A percentile compares a stretch with the other conserved stretches of the same genome.
Evolutionary conservation across 257 asterid genomes (phyloP).

Genomic region (Solanum clarkiae): DNA sequence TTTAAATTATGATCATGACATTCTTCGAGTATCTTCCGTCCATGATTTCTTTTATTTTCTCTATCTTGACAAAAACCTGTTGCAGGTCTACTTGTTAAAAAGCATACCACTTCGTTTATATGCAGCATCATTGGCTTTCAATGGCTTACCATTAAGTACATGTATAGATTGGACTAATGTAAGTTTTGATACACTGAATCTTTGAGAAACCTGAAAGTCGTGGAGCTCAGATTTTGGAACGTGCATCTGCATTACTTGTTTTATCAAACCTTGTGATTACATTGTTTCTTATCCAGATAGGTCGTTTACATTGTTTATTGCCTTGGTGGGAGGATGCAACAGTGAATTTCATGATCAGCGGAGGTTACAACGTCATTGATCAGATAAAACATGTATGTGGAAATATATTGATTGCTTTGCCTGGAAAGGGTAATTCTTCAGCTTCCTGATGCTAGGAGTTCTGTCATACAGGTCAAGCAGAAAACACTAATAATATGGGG

Average conservation of each 20-base stretch:
- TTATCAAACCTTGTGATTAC: background rate
- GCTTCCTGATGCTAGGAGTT: background rate
- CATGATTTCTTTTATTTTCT: background rate
- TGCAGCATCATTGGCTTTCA: slow-evolving; percentile 50
- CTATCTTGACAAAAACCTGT: background rate
- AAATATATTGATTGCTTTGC: background rate
- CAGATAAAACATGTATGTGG: slow-evolving; percentile 38
- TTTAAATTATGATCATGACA: background rate
- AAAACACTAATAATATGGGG: slow-evolving; percentile 84
- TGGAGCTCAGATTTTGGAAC: background rate
- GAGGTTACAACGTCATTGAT: slow-evolving; percentile 65
- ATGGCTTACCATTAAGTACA: slow-evolving; percentile 34
- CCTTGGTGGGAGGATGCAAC: slow-evolving; percentile 98
- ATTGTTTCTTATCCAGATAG: slow-evolving; percentile 32
- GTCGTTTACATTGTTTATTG: slow-evolving; percentile 67
- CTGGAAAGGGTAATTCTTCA: background rate
- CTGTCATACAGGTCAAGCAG: slow-evolving; percentile 57
- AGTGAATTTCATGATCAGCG: slow-evolving; percentile 82
- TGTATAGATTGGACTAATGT: slow-evolving; percentile 79
- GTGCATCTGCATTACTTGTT: background rate
- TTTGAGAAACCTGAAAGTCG: background rate
- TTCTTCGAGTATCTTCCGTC: background rate
- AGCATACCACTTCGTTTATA: slow-evolving; percentile 60
- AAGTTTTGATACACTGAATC: slow-evolving; percentile 10
- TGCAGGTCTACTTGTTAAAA: slow-evolving; percentile 57